phyloP scores from a whole-genome alignment of 495 filamentous ascomycete genomes.

The Cladorrhinum samala region DNA sequence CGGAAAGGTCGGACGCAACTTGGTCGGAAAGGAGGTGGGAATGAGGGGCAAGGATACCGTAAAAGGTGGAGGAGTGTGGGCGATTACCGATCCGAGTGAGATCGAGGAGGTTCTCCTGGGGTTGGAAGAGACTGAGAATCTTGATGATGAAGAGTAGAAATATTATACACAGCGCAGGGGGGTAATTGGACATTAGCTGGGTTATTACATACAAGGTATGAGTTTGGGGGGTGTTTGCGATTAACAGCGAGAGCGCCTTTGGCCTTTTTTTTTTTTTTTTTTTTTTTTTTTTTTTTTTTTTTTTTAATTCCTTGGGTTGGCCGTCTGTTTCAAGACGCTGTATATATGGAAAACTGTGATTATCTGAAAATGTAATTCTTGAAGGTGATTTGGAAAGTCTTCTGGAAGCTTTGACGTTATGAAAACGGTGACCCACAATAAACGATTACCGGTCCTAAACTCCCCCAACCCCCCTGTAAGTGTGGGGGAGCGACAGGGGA shows the following conservation, averaged over 20 bases:
- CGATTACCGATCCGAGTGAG: slow-evolving; percentile 77
- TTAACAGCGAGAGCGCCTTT: no score
- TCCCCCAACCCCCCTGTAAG: neutral
- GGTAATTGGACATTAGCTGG: no score
- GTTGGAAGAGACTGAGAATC: slow-evolving; percentile 64
- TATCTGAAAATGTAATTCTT: no score
- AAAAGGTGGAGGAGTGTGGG: slow-evolving; percentile 89
- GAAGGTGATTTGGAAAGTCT: no score
- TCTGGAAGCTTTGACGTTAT: no score
- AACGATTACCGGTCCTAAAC: no score
- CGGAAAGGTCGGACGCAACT: slow-evolving; percentile 86
- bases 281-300: no score
- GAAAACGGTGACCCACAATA: neutral
- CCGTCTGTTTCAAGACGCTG: no score
- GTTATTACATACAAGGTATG: no score
- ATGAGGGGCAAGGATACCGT: slow-evolving; percentile 69
- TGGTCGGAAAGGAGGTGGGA: slow-evolving; percentile 93
- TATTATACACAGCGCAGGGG: neutral
- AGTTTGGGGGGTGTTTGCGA: neutral
- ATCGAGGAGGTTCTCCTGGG: slow-evolving; percentile 67
- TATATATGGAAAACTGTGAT: no score
- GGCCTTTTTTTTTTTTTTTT: no score
- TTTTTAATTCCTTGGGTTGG: no score
- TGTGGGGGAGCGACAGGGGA: neutral
- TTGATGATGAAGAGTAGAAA: slow-evolving; percentile 30